Evolutionary conservation across 2,329 filamentous ascomycete species (phyloP).

Genomic region (Alternaria alternata): DNA sequence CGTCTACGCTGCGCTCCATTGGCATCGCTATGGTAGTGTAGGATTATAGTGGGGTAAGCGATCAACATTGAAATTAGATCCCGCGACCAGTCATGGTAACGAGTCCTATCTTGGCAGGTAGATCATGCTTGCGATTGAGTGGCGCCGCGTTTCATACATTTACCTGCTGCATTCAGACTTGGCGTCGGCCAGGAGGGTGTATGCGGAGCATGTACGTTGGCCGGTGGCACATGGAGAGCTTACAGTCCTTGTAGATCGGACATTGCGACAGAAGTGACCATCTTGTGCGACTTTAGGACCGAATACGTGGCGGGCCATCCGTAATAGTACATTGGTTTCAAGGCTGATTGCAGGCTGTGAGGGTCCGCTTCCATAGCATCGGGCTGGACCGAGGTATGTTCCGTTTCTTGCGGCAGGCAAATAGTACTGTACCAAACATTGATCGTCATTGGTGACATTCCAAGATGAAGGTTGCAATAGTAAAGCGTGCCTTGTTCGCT

Average conservation of each 20-base stretch:
- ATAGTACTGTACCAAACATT: neutral
- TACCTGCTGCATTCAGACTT: slow-evolving; percentile 41
- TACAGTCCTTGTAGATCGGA: neutral
- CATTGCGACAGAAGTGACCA: slow-evolving; percentile 15
- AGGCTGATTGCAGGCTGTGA: slow-evolving; percentile 15
- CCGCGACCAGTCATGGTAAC: slow-evolving; percentile 28
- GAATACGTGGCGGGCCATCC: slow-evolving; percentile 1
- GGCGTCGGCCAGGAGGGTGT: slow-evolving; percentile 11
- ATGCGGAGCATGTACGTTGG: neutral
- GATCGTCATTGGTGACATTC: slow-evolving; percentile 18
- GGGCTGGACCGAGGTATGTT: slow-evolving; percentile 3
- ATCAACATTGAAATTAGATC: slow-evolving; percentile 40
- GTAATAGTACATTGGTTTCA: slow-evolving; percentile 11
- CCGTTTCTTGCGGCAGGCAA: neutral
- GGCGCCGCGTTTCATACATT: slow-evolving; percentile 23
- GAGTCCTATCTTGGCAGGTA: slow-evolving; percentile 45
- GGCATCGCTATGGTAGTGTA: slow-evolving; percentile 13
- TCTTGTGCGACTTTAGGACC: slow-evolving; percentile 20
- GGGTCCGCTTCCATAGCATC: slow-evolving; percentile 2
- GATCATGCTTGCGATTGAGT: slow-evolving; percentile 21
- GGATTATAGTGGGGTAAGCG: slow-evolving; percentile 18
- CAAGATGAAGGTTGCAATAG: slow-evolving; percentile 17
- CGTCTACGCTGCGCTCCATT: slow-evolving; percentile 16
- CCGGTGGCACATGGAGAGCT: slow-evolving; percentile 11
- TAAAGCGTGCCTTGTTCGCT: slow-evolving; percentile 3